Percentiles rank a stretch among this genome's conserved stretches.
These are phyloP conservation scores for Phytophthora fragariae DNA, from an alignment of 352 stramenopile species.

Conservation along the genomic window DNA sequence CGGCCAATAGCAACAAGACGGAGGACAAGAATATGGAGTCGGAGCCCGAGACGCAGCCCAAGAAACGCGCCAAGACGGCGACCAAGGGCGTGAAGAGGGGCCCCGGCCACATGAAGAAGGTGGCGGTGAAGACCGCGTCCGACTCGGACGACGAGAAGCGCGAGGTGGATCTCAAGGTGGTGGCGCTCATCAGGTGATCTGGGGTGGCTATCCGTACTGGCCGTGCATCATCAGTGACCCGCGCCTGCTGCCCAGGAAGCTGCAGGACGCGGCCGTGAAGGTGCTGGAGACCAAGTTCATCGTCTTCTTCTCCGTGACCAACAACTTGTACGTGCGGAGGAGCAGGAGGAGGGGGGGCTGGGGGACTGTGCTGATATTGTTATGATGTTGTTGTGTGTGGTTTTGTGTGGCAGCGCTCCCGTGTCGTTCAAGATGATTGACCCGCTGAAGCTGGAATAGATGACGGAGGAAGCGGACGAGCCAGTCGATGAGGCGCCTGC, in stretches of 20 bases:
- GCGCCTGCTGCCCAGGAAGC: constrained; percentile 38
- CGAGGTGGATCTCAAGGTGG: constrained; percentile 44
- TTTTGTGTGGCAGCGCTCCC: constrained; percentile 43
- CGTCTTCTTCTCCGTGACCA: constrained; percentile 83
- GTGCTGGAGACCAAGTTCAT: constrained; percentile 74
- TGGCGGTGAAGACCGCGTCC: background rate
- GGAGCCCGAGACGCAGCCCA: constrained; percentile 21
- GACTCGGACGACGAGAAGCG: constrained; percentile 25
- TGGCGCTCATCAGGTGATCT: constrained; percentile 70
- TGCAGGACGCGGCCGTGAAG: constrained; percentile 59
- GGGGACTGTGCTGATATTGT: too few species aligned
- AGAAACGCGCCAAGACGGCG: too few species aligned
- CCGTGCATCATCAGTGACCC: constrained; percentile 43
- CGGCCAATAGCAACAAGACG: constrained; percentile 1
- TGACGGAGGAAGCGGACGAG: constrained; percentile 13
- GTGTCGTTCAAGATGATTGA: constrained; percentile 75
- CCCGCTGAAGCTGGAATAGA: constrained; percentile 48
- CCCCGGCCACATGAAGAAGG: too few species aligned
- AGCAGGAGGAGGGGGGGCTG: too few species aligned
- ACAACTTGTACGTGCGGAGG: constrained; percentile 66
- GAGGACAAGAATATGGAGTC: constrained; percentile 57
- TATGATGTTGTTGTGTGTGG: too few species aligned
- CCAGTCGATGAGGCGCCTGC: constrained; percentile 21
- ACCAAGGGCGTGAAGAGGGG: too few species aligned
- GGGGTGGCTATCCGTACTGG: constrained; percentile 90